phyloP scores from a whole-genome alignment of 148 eudicot species.

The Rhododendron williamsianum region DNA sequence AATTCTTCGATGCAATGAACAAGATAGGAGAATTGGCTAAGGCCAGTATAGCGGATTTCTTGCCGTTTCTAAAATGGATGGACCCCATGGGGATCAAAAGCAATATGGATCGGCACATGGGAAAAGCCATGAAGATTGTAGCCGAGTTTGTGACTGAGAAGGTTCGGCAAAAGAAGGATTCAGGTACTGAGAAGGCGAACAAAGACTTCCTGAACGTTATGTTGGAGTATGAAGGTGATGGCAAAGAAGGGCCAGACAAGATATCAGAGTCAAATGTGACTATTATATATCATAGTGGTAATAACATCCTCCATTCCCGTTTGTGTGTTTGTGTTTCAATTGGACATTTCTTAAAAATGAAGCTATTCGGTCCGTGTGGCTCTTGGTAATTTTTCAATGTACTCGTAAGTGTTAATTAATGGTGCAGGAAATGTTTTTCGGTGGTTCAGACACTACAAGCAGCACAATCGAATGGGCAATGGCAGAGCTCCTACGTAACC shows the following conservation, averaged over 20 bases:
- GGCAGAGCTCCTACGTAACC: background rate
- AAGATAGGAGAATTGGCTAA: background rate
- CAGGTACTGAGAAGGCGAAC: background rate
- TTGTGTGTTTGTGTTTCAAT: background rate
- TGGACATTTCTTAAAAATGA: background rate
- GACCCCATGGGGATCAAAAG: slow-evolving; percentile 5
- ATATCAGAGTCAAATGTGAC: background rate
- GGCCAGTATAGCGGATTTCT: slow-evolving; percentile 10
- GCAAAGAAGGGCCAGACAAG: slow-evolving; percentile 12
- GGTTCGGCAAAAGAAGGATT: background rate
- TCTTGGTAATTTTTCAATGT: background rate
- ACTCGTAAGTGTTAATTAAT: background rate
- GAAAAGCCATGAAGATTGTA: background rate
- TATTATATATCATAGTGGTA: slow-evolving; percentile 11
- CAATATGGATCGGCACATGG: background rate
- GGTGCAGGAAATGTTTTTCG: background rate
- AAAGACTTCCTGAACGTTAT: background rate
- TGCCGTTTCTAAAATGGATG: slow-evolving; percentile 4
- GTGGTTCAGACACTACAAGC: background rate
- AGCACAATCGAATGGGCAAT: slow-evolving; percentile 7
- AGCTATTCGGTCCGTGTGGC: background rate
- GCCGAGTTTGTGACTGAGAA: background rate
- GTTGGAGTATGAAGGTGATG: slow-evolving; percentile 9
- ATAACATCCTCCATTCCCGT: background rate
- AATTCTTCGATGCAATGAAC: slow-evolving; percentile 4